These are phyloP conservation scores for Malus domestica DNA, from an alignment of 306 rosid species.

Conservation along the genomic window ASM211411v1 NC_041790.1:36933501-36934000, in stretches of 20 bases:
- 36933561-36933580: too few species aligned
- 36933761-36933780: conserved; percentile 71
- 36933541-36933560: too few species aligned
- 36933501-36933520: too few species aligned
- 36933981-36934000: not conserved
- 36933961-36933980: not conserved
- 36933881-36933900: conserved; percentile 49
- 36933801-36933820: conserved; percentile 83
- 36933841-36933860: conserved; percentile 67
- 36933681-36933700: not conserved
- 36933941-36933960: conserved; percentile 3
- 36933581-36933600: too few species aligned
- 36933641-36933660: too few species aligned
- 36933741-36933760: conserved; percentile 15
- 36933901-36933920: conserved; percentile 79
- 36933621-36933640: too few species aligned
- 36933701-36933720: conserved; percentile 26
- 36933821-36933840: conserved; percentile 81
- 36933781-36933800: conserved; percentile 70
- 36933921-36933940: not conserved
- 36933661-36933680: conserved; percentile 4
- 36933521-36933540: too few species aligned
- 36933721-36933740: conserved; percentile 17
- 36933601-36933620: too few species aligned
- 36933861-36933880: conserved; percentile 54